These are phyloP conservation scores for Hibiscus mutabilis DNA, from an alignment of 345 rosid genomes.

Conservation along the genomic window DNA sequence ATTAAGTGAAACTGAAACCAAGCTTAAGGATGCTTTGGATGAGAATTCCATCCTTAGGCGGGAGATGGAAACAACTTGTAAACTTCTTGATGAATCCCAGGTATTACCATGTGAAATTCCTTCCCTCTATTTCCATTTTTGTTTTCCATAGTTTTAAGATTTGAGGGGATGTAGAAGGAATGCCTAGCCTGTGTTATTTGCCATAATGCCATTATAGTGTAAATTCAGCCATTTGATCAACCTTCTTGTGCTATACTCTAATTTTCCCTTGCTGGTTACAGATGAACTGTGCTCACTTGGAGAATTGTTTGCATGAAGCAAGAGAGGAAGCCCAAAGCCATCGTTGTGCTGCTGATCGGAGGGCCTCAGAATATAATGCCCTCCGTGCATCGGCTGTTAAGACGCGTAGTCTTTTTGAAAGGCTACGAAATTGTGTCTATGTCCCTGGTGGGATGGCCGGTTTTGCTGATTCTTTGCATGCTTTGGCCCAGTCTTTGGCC, in stretches of 20 bases:
- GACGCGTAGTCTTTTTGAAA: conserved; percentile 76
- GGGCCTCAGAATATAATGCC: conserved; percentile 76
- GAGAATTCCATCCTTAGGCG: conserved; percentile 55
- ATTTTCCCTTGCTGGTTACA: conserved; percentile 20
- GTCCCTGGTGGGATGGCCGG: conserved; percentile 57
- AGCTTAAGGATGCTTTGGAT: conserved; percentile 62
- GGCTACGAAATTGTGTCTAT: conserved; percentile 59
- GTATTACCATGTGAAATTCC: conserved; percentile 23
- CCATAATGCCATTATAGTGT: background rate
- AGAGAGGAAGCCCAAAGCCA: conserved; percentile 97
- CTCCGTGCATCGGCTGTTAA: conserved; percentile 86
- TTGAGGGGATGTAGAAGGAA: background rate
- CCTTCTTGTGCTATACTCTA: background rate
- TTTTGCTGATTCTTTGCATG: conserved; percentile 68
- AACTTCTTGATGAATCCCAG: conserved; percentile 96
- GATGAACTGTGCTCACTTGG: conserved; percentile 98
- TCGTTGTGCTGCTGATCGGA: conserved; percentile 86
- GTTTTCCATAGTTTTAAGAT: conserved; percentile 7
- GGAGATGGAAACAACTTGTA: conserved; percentile 70
- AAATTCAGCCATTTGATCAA: background rate
- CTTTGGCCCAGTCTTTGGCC: conserved; percentile 83
- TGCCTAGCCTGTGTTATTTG: background rate
- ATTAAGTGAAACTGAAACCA: conserved; percentile 57
- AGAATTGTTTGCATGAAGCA: conserved; percentile 96
- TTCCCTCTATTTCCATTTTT: conserved; percentile 17